phyloP scores from a whole-genome alignment of 169 alveolate species.

The Eimeria brunetti region DNA sequence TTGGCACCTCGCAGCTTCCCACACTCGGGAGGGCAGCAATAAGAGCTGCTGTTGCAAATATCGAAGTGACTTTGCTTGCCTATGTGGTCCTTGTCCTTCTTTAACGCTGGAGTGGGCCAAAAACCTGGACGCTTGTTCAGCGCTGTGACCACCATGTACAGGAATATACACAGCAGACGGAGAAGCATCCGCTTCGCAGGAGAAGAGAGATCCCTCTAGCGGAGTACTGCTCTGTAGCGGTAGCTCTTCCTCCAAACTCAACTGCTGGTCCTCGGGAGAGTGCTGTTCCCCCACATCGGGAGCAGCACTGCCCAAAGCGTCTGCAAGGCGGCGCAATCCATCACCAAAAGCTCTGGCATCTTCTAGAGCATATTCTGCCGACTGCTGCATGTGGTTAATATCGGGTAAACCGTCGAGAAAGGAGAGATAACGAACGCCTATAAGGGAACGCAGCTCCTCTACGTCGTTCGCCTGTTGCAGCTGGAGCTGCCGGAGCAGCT shows the following conservation, averaged over 20 bases:
- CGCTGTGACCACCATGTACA: not conserved
- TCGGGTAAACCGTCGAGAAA: slow-evolving; percentile 59
- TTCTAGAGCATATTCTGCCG: slow-evolving; percentile 26
- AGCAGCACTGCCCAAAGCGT: not conserved
- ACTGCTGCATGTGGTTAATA: slow-evolving; percentile 32
- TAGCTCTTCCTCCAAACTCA: not conserved
- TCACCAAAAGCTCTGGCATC: slow-evolving; percentile 27
- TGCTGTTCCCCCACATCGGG: not conserved
- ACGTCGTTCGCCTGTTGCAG: slow-evolving; percentile 61
- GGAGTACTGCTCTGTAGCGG: slow-evolving; percentile 63
- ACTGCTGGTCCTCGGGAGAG: not conserved
- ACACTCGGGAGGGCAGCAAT: slow-evolving; percentile 50
- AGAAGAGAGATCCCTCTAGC: slow-evolving; percentile 45
- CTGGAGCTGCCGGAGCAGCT: slow-evolving; percentile 69
- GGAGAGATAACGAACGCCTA: slow-evolving; percentile 60
- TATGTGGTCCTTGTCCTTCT: not conserved
- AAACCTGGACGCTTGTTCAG: not conserved
- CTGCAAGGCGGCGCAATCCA: slow-evolving; percentile 23
- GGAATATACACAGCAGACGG: not conserved
- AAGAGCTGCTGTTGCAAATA: slow-evolving; percentile 45
- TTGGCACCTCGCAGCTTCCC: slow-evolving; percentile 55
- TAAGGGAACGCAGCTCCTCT: slow-evolving; percentile 67
- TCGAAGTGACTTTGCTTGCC: not conserved
- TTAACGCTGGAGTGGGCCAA: not conserved
- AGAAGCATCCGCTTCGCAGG: slow-evolving; percentile 24